Conservation (phyloP, 139 green algal genomes). For the Axilococcus clingmanii region DNA sequence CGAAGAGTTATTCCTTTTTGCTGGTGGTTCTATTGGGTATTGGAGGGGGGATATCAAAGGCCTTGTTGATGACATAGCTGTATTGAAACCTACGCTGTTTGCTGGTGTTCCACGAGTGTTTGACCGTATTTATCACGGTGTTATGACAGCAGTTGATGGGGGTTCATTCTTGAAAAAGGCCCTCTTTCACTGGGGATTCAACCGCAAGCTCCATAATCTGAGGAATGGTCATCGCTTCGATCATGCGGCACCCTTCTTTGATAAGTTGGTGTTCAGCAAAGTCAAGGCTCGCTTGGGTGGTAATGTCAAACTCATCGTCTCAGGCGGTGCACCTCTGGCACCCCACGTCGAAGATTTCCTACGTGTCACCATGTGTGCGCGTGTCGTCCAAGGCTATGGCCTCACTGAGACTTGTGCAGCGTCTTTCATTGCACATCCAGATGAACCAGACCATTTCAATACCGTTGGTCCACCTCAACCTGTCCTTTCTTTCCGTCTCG, state of each 20-base stretch:
- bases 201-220: constrained; percentile 65
- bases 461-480: constrained; percentile 78
- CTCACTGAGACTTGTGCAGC: constrained; percentile 81
- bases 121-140: constrained; percentile 85
- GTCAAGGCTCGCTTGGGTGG: constrained; percentile 50
- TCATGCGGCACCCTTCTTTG: constrained; percentile 62
- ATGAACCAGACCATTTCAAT: constrained; percentile 35
- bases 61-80: constrained; percentile 50
- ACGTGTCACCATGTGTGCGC: constrained; percentile 34
- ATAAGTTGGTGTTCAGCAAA: constrained; percentile 58
- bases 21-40: constrained; percentile 71
- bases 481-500: constrained; percentile 60
- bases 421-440: constrained; percentile 57
- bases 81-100: constrained; percentile 82
- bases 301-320: constrained; percentile 36
- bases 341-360: constrained; percentile 57
- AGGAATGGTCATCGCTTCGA: constrained; percentile 33
- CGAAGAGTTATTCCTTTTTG: constrained; percentile 70
- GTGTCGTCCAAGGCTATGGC: constrained; percentile 72
- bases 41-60: constrained; percentile 65
- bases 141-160: constrained; percentile 39
- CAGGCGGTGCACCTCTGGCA: constrained; percentile 54
- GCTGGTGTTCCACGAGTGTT: constrained; percentile 90
- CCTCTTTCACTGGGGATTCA: constrained; percentile 73
- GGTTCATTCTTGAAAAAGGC: constrained; percentile 41